phyloP scores from a whole-genome alignment of 495 filamentous ascomycete genomes.

The Podospora comata region DNA sequence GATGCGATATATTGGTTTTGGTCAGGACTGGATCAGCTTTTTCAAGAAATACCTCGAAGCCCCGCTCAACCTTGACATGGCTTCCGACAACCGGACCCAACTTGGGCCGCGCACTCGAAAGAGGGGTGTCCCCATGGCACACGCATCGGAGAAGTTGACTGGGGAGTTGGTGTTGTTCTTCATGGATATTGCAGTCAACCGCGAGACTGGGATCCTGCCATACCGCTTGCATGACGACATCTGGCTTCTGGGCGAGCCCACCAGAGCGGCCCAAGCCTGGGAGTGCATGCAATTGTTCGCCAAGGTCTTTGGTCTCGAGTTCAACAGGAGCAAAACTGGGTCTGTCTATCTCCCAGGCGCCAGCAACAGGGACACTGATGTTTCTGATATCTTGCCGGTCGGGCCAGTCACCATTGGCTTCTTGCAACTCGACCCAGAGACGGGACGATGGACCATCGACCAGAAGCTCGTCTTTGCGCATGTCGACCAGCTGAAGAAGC shows the following conservation, averaged over 20 bases:
- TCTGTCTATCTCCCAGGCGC: constrained; percentile 44
- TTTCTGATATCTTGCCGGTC: constrained; percentile 42
- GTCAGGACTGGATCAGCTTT: constrained; percentile 57
- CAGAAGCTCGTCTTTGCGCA: constrained; percentile 59
- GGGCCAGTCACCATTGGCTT: constrained; percentile 64
- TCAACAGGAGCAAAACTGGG: constrained; percentile 63
- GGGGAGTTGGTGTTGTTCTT: constrained; percentile 64
- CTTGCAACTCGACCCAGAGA: constrained; percentile 51
- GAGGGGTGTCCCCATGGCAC: constrained; percentile 61
- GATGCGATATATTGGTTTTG: constrained; percentile 59
- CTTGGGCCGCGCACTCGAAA: constrained; percentile 43
- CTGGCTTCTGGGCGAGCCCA: constrained; percentile 62
- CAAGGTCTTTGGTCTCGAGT: constrained; percentile 54
- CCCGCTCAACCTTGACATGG: constrained; percentile 56
- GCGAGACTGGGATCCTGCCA: constrained; percentile 52
- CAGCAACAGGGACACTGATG: constrained; percentile 21
- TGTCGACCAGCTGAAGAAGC: constrained; percentile 56
- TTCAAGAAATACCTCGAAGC: constrained; percentile 60
- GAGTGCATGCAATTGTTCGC: constrained; percentile 53
- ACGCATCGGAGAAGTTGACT: constrained; percentile 58
- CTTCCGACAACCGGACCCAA: constrained; percentile 42
- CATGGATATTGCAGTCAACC: constrained; percentile 65
- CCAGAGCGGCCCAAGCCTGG: constrained; percentile 58
- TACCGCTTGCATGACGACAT: constrained; percentile 69
- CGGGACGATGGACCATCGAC: constrained; percentile 60